Conservation (phyloP, 2,329 filamentous ascomycete species). For the Ramularia collo-cygni region DNA sequence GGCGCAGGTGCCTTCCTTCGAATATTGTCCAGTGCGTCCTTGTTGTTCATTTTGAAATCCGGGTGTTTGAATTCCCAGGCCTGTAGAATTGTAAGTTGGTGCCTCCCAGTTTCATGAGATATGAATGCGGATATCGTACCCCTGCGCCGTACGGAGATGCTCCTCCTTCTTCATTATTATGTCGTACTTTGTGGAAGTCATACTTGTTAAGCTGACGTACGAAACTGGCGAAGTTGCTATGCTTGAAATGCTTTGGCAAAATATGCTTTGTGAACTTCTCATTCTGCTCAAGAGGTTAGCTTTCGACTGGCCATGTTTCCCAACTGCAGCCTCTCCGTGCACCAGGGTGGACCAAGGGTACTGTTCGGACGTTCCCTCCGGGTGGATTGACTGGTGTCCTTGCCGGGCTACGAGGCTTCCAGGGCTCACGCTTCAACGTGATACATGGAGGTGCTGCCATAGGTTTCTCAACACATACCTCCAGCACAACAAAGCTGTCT, state of each 20-base stretch:
- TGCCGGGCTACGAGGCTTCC: too few species aligned
- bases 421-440: too few species aligned
- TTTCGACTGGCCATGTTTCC: neutral
- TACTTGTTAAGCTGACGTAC: slow-evolving; percentile 61
- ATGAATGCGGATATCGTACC: slow-evolving; percentile 45
- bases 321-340: too few species aligned
- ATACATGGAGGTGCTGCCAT: too few species aligned
- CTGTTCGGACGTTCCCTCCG: too few species aligned
- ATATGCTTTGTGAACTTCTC: slow-evolving; percentile 98
- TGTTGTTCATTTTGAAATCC: slow-evolving; percentile 91
- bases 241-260: slow-evolving; percentile 96
- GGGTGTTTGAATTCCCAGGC: slow-evolving; percentile 97
- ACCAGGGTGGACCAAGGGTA: too few species aligned
- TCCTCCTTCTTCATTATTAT: slow-evolving; percentile 78
- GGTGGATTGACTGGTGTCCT: too few species aligned
- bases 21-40: slow-evolving; percentile 94
- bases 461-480: slow-evolving; percentile 52
- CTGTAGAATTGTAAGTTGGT: slow-evolving; percentile 42
- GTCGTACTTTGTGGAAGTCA: slow-evolving; percentile 90
- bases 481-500: slow-evolving; percentile 92
- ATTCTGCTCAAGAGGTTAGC: slow-evolving; percentile 52
- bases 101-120: neutral
- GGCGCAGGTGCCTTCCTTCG: slow-evolving; percentile 89
- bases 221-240: slow-evolving; percentile 75
- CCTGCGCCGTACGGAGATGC: slow-evolving; percentile 74